phyloP scores from a whole-genome alignment of 306 rosid species.

The Lathyrus sativus region DNA sequence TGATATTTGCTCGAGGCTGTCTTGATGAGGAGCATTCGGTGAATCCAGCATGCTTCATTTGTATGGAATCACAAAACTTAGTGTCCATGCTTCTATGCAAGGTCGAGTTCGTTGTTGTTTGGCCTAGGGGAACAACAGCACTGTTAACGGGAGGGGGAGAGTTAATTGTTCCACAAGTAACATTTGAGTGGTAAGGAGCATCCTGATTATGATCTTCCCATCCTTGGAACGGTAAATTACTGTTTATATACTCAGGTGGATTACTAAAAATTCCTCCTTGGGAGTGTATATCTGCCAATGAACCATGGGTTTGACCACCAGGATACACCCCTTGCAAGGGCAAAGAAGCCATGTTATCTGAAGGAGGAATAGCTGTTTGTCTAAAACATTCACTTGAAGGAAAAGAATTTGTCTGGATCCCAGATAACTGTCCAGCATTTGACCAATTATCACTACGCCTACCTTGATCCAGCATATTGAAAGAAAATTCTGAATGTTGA shows the following conservation, averaged over 20 bases:
- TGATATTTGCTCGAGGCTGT: constrained; percentile 48
- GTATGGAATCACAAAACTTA: constrained; percentile 48
- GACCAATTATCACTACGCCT: constrained; percentile 64
- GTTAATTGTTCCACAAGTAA: constrained; percentile 51
- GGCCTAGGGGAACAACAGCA: constrained; percentile 51
- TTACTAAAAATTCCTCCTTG: constrained; percentile 45
- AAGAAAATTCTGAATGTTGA: constrained; percentile 53
- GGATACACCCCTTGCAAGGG: constrained; percentile 52
- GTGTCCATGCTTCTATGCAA: constrained; percentile 52
- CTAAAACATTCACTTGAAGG: constrained; percentile 49
- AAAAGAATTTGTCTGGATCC: constrained; percentile 54
- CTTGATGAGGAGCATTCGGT: constrained; percentile 42
- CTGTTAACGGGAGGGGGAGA: constrained; percentile 54
- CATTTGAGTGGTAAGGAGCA: constrained; percentile 51
- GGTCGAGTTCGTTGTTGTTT: constrained; percentile 38
- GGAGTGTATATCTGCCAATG: constrained; percentile 49
- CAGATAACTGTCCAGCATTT: constrained; percentile 58
- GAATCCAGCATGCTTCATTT: constrained; percentile 51
- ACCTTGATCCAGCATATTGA: constrained; percentile 55
- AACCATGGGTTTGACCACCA: constrained; percentile 48
- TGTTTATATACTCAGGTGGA: constrained; percentile 40
- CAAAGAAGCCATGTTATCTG: constrained; percentile 47
- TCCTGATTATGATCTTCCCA: constrained; percentile 70
- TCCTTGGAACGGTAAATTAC: constrained; percentile 51
- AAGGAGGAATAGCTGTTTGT: constrained; percentile 43